A percentile compares a stretch with the other conserved stretches of the same genome.
Conservation (phyloP, 176 grass and related monocot species). For the Tuctoria greenei region DNA sequence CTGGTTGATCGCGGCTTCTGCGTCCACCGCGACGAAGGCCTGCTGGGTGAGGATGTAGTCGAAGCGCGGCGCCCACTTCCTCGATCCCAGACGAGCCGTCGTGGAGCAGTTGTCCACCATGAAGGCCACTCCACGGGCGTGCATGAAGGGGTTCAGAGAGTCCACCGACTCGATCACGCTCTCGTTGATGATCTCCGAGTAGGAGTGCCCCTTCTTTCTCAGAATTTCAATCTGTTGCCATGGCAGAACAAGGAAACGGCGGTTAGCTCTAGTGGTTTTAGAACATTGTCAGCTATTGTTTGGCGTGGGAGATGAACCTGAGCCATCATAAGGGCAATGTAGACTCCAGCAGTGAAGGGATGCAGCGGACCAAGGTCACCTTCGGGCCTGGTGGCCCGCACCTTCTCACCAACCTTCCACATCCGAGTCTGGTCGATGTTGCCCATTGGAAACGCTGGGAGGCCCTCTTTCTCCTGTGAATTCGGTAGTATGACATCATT, state of each 20-base stretch:
- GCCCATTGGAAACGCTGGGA: constrained; percentile 82
- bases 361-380: constrained; percentile 67
- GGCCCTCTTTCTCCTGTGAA: constrained; percentile 92
- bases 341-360: constrained; percentile 82
- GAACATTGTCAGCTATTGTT: no score
- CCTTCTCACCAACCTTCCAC: constrained; percentile 83
- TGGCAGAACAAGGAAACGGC: no score
- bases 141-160: constrained; percentile 94
- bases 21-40: constrained; percentile 73
- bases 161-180: constrained; percentile 87
- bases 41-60: constrained; percentile 91
- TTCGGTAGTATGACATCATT: no score
- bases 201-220: constrained; percentile 81
- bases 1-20: constrained; percentile 63
- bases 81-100: constrained; percentile 77
- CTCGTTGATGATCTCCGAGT: constrained; percentile 86
- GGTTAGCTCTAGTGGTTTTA: no score
- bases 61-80: constrained; percentile 90
- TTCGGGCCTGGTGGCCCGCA: constrained; percentile 58
- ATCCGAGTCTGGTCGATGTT: constrained; percentile 78
- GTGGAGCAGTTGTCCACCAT: constrained; percentile 98
- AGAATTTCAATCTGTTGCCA: constrained; percentile 89
- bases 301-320: no score
- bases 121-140: constrained; percentile 88
- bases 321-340: constrained; percentile 90